Evolutionary conservation across 208 protist genomes (phyloP).

Genomic region (Trypanosoma mega): DNA sequence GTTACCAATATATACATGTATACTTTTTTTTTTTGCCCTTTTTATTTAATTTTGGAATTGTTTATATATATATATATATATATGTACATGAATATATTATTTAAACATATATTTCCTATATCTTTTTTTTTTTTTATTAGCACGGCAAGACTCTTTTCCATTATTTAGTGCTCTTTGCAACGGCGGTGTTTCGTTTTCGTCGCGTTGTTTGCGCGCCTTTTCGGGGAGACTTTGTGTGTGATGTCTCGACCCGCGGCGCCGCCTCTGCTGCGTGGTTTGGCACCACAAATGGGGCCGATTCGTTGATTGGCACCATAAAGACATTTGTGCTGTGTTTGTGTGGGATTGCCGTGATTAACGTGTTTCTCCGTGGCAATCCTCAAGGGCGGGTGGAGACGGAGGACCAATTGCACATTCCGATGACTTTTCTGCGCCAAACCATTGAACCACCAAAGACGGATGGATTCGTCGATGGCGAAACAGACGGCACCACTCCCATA

Average conservation of each 20-base stretch:
- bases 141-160: no score
- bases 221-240: not conserved
- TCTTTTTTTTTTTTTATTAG: no score
- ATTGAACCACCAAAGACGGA: constrained; percentile 35
- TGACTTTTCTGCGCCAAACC: constrained; percentile 1
- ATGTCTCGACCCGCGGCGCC: constrained; percentile 23
- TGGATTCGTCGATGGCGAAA: constrained; percentile 64
- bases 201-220: not conserved
- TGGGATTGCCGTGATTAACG: constrained; percentile 67
- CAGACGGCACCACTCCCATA: not conserved
- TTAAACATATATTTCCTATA: not conserved
- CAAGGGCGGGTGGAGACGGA: constrained; percentile 48
- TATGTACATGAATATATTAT: not conserved
- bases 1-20: not conserved
- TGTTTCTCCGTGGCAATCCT: constrained; percentile 63
- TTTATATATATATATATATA: constrained; percentile 6
- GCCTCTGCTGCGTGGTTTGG: constrained; percentile 69
- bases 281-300: constrained; percentile 6
- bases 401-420: constrained; percentile 41
- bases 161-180: no score
- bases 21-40: constrained; percentile 3
- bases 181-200: not conserved
- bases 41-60: constrained; percentile 2
- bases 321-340: constrained; percentile 38
- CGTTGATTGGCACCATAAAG: constrained; percentile 36